Base-by-base conservation (phyloP, 306 rosid species). In the Prunus kanzakura region DNA sequence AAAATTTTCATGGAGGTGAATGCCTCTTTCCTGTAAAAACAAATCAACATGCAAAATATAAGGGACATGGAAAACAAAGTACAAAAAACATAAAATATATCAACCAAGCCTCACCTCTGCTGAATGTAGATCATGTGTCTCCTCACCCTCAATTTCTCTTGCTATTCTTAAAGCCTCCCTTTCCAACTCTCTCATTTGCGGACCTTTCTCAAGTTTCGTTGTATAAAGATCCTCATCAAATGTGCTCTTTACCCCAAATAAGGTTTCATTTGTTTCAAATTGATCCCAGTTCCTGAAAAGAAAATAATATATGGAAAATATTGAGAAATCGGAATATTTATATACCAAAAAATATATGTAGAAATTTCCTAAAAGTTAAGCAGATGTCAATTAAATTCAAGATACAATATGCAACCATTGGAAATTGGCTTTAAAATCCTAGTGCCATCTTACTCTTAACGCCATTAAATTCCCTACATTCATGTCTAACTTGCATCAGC, bases 141-240 rank as follows among this genome's bases (percentile, higher is more conserved):
- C 98, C 89, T 95, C 98, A 0, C 92, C 95, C 91, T 92, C 98
- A 71, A 92, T 95, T 88, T 95, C 97, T 84, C 90, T 86, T 4
- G 98, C 98, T 73, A 92, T 85, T 88, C 89, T 89, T 76, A 66
- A 78, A 69, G 98, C 98, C 84, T 88, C 88, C 81, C 78, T 84
- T 82, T 95, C 97, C 84, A 89, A 75, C 22, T 89, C 95, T 84
- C 90, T 90, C 79, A 63, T 85, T 79, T 41, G 87, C 72, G 98
- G 96, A 55, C 98, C 98, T 82, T 82, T 90, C 72, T 88, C 96
- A 72, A 95, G 96, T 80, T 91, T 95, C 45, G 97, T 95, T 49
- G 98, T 95, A 79, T 95, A 95, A 54, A 95, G 75, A 23, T 92
- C 97, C 88, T 90, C 97, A 69, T 92, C 76, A 84, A 91, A 95